Evolutionary conservation across 2,329 filamentous ascomycete genomes (phyloP).

Genomic region (Aaosphaeria pasadenensis): DNA sequence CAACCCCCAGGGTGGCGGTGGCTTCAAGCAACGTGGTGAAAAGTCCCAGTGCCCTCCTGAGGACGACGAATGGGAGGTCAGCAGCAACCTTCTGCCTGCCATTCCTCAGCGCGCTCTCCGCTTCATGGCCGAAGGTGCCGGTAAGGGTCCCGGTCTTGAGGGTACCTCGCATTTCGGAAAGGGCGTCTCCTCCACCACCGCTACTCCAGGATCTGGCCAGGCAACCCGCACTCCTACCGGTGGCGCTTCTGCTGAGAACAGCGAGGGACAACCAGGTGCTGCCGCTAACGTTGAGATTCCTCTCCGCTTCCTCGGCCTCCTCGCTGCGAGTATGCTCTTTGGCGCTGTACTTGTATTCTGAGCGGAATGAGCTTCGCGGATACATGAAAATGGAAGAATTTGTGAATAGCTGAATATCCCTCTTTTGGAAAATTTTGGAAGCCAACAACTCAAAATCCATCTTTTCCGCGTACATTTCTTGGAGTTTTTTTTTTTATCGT

Average conservation of each 20-base stretch:
- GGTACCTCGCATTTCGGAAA: slow-evolving; percentile 41
- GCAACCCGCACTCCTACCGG: slow-evolving; percentile 21
- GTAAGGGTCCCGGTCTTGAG: slow-evolving; percentile 53
- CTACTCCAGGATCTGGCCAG: slow-evolving; percentile 25
- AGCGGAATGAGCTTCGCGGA: slow-evolving; percentile 2
- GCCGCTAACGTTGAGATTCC: slow-evolving; percentile 25
- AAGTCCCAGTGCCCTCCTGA: slow-evolving; percentile 54
- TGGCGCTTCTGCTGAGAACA: neutral
- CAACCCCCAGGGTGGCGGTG: slow-evolving; percentile 55
- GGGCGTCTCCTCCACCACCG: slow-evolving; percentile 23
- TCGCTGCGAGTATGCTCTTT: slow-evolving; percentile 29
- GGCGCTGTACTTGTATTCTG: slow-evolving; percentile 31
- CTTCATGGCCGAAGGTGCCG: slow-evolving; percentile 58
- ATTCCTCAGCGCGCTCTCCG: slow-evolving; percentile 55
- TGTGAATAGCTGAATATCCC: neutral
- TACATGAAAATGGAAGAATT: neutral
- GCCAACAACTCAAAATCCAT: too few species aligned
- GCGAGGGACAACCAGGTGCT: neutral
- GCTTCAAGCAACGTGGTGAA: slow-evolving; percentile 53
- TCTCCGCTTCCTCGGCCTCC: slow-evolving; percentile 25
- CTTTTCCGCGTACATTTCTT: neutral
- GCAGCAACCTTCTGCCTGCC: slow-evolving; percentile 50
- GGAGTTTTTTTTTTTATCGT: neutral
- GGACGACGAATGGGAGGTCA: slow-evolving; percentile 56
- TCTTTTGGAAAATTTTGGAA: too few species aligned